A percentile compares a stretch with the other conserved stretches of the same genome.
phyloP scores from a whole-genome alignment of 768 basidiomycete species.

The Rhodocollybia butyracea region DNA sequence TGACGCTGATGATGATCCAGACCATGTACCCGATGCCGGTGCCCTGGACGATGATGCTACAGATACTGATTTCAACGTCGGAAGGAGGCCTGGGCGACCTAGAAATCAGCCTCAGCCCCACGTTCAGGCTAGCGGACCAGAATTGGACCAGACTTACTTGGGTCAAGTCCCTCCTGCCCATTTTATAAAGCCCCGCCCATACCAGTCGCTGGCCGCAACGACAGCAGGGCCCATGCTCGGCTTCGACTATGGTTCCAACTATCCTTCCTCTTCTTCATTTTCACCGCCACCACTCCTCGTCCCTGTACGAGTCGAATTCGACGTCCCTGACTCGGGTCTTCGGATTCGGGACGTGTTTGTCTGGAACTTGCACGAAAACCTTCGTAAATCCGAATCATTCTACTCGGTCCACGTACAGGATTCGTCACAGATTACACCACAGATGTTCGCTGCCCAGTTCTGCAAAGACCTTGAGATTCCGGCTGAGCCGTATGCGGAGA shows the following conservation, averaged over 20 bases:
- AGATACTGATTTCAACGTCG: conserved; percentile 24
- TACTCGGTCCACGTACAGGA: too few species aligned
- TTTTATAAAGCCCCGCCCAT: conserved; percentile 62
- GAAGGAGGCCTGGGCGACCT: conserved; percentile 46
- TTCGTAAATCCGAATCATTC: too few species aligned
- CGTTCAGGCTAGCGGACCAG: conserved; percentile 48
- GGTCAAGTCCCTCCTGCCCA: conserved; percentile 81
- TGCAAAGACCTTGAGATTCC: conserved; percentile 87
- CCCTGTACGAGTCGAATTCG: conserved; percentile 94
- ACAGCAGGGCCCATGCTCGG: not conserved
- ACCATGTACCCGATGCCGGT: conserved; percentile 63
- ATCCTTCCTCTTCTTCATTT: not conserved
- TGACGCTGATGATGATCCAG: conserved; percentile 85
- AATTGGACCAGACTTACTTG: conserved; percentile 85
- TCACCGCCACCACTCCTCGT: conserved; percentile 49
- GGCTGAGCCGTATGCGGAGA: conserved; percentile 60
- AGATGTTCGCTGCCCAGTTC: conserved; percentile 81
- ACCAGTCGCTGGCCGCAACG: conserved; percentile 40
- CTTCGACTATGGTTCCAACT: conserved; percentile 13
- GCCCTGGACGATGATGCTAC: not conserved
- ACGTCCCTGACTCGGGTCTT: conserved; percentile 70
- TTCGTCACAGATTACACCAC: conserved; percentile 68
- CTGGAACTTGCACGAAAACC: conserved; percentile 90
- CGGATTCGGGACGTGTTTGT: conserved; percentile 93
- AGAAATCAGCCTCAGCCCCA: conserved; percentile 33